phyloP scores from a whole-genome alignment of 352 stramenopile species.

The Globisporangium polare region DNA sequence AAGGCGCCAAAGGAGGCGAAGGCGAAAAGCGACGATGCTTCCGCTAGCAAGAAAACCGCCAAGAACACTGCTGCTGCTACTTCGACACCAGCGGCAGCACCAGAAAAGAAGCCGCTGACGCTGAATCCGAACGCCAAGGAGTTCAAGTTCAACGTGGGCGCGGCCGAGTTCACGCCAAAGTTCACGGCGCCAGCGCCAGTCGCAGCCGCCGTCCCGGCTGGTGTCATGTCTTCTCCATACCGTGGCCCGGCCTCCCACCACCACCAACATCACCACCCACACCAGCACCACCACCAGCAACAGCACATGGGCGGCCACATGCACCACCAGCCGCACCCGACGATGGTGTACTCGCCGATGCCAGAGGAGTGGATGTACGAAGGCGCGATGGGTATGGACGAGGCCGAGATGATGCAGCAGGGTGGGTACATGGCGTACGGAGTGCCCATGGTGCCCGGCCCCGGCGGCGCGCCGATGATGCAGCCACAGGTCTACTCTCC shows the following conservation, averaged over 20 bases:
- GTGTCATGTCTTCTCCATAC: conserved; percentile 44
- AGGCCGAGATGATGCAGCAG: conserved; percentile 40
- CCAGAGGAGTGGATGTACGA: conserved; percentile 83
- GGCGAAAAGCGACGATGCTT: neutral
- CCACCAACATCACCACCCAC: conserved; percentile 22
- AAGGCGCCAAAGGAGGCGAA: conserved; percentile 5
- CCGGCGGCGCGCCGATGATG: conserved; percentile 52
- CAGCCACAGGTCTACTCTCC: conserved; percentile 57
- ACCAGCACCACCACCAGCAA: conserved; percentile 10
- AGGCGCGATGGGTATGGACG: conserved; percentile 35
- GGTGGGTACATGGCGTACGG: conserved; percentile 67
- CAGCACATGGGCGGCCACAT: conserved; percentile 19
- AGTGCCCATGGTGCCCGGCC: conserved; percentile 44
- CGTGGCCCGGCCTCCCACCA: conserved; percentile 16
- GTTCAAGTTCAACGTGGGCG: conserved; percentile 76
- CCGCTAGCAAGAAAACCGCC: neutral
- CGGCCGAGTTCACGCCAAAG: conserved; percentile 65
- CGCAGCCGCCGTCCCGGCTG: conserved; percentile 12
- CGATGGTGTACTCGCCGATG: conserved; percentile 45
- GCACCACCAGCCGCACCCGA: conserved; percentile 27
- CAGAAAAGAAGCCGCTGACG: conserved; percentile 56
- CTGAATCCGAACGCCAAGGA: conserved; percentile 87
- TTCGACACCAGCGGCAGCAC: conserved; percentile 1
- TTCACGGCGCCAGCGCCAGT: conserved; percentile 22
- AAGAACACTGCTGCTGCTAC: conserved; percentile 1